Conservation (phyloP, 495 filamentous ascomycete species). For the Trichoderma asperelloides region DNA sequence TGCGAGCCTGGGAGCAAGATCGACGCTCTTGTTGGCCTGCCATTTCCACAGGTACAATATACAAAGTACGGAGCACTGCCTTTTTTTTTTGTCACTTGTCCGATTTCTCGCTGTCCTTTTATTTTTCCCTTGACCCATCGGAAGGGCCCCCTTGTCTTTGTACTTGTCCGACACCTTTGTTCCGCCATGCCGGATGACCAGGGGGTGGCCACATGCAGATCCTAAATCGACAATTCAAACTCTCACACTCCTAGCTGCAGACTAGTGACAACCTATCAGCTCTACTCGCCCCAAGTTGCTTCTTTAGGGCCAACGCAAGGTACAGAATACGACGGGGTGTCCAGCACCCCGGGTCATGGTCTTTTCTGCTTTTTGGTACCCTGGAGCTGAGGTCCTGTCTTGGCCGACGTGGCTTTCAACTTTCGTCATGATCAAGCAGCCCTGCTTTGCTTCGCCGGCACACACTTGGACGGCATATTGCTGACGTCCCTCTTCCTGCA, state of each 20-base stretch:
- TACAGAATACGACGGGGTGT: background rate
- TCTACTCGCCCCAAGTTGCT: background rate
- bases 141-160: background rate
- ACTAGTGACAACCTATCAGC: background rate
- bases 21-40: background rate
- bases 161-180: background rate
- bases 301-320: conserved; percentile 1
- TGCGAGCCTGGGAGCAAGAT: background rate
- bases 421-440: background rate
- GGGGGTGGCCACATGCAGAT: conserved; percentile 3
- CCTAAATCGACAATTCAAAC: conserved; percentile 1
- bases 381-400: background rate
- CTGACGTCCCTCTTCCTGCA: conserved; percentile 1
- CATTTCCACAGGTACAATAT: background rate
- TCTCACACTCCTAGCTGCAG: background rate
- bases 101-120: background rate
- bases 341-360: conserved; percentile 1
- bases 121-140: background rate
- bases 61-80: background rate
- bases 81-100: background rate
- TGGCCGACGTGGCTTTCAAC: background rate
- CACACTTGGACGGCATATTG: background rate
- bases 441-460: background rate
- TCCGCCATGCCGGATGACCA: conserved; percentile 3
- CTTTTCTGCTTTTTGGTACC: background rate